Evolutionary conservation across 2,329 filamentous ascomycete genomes (phyloP).

Genomic region (Diaporthe humulicola): DNA sequence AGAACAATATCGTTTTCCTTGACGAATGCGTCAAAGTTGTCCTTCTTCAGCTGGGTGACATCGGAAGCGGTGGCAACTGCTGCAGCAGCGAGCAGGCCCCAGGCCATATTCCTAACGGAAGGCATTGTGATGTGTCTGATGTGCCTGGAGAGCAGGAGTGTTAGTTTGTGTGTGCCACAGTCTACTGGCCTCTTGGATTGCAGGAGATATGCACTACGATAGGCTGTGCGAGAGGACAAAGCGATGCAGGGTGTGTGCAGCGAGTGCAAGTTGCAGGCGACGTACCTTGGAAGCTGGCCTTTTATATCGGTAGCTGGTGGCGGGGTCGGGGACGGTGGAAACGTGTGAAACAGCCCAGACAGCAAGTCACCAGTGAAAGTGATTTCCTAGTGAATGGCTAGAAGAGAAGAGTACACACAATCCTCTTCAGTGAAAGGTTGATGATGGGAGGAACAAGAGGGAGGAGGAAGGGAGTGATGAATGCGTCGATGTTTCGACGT

Average conservation of each 20-base stretch:
- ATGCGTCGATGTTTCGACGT: neutral
- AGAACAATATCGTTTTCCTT: slow-evolving; percentile 89
- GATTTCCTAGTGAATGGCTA: slow-evolving; percentile 33
- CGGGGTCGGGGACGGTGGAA: neutral
- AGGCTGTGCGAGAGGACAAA: neutral
- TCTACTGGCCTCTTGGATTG: neutral
- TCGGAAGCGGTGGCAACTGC: slow-evolving; percentile 79
- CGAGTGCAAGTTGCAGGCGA: neutral
- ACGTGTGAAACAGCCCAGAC: slow-evolving; percentile 20
- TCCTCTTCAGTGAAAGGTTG: slow-evolving; percentile 30
- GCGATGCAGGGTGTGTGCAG: neutral
- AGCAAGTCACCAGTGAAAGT: slow-evolving; percentile 15
- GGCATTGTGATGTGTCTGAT: slow-evolving; percentile 56
- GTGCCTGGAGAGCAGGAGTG: slow-evolving; percentile 24
- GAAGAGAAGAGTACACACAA: slow-evolving; percentile 26
- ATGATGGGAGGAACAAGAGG: slow-evolving; percentile 1
- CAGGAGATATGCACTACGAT: neutral
- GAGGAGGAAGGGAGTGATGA: slow-evolving; percentile 10
- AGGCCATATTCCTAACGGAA: slow-evolving; percentile 61
- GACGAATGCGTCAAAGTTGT: slow-evolving; percentile 89
- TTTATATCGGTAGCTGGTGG: neutral
- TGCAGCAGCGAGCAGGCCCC: slow-evolving; percentile 68
- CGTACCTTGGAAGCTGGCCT: slow-evolving; percentile 33
- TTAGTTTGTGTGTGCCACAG: slow-evolving; percentile 5
- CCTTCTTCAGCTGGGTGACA: slow-evolving; percentile 86